Base-by-base conservation (phyloP, 371 early-diverging fungal genomes). In the Zychaea mexicana region DNA sequence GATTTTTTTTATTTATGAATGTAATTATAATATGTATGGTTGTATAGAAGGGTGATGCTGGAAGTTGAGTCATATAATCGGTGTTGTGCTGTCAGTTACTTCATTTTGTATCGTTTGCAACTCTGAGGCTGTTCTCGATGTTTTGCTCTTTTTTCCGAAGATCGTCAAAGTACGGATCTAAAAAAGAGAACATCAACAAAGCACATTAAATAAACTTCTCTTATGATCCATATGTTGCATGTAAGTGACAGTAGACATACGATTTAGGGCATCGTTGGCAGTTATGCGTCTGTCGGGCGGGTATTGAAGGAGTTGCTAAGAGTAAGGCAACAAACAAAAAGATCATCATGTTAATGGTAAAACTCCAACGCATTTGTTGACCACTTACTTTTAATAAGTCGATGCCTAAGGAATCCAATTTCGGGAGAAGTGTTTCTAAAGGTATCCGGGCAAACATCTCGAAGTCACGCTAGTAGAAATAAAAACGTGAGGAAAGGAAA, bases 381-480 rank as follows among this genome's bases (percentile, higher is more conserved):
- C 5, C 24, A 64, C 70, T 68, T 72, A 79, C 81, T 55, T 72
- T 78, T 69, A 96, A 74, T 65, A 97, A 76, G 63, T 95, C 94
- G 57, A 94, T 85, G 33, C 95, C 98, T 6, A 70, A 67, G 10
- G 86, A 60, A 76, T 95, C 94, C 53, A 96, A 73, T 70, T 92
- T 93, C 4, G 97, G 95, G 17, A 96, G 69, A 19, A 92, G 68
- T 21, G 84, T 81, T 55, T 87, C 90, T 38, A 96, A 71, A 13
- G 83, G 81, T 62, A 86, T 84, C 33, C 82, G 81, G 19, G 86
- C 83, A 69, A 86, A 96, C 22, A 88, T 66, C 8, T 94, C 92
- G 62, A 94, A 92, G 69, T 89, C 89, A 22, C 81, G 78, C 81
- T 85, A 63, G 7, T 24, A 12, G n/a, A 49, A 24, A 47, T 2